phyloP scores from a whole-genome alignment of 805 yeast genomes.

The Barnettozyma populi region DNA sequence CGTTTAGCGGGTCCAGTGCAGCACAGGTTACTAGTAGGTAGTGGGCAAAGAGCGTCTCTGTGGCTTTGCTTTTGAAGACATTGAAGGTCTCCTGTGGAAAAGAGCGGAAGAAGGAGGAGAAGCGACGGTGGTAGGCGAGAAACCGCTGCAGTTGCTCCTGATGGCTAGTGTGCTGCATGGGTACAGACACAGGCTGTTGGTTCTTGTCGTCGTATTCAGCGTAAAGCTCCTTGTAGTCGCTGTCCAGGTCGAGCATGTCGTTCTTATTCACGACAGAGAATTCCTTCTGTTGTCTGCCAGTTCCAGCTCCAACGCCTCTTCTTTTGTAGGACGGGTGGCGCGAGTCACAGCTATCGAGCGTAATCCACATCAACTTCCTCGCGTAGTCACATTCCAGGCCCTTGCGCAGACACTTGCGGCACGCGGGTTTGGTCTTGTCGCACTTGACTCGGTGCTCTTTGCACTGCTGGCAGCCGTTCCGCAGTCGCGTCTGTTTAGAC shows the following conservation, averaged over 20 bases:
- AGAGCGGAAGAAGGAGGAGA: conserved; percentile 2
- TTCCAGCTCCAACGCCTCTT: not conserved
- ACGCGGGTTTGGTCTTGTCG: conserved; percentile 7
- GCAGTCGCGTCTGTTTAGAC: conserved; percentile 3
- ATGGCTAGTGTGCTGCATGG: not conserved
- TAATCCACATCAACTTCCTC: conserved; percentile 10
- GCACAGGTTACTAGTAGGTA: conserved; percentile 6
- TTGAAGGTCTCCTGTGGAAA: conserved; percentile 4
- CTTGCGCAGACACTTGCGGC: conserved; percentile 7
- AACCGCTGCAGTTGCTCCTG: not conserved
- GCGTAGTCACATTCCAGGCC: conserved; percentile 9
- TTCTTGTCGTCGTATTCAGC: not conserved
- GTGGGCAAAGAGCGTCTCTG: conserved; percentile 6
- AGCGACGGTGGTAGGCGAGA: not conserved
- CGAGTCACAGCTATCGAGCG: conserved; percentile 7
- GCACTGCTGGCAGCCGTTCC: conserved; percentile 12
- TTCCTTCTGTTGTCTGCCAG: not conserved
- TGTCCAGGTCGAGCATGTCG: not conserved
- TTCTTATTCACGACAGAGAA: not conserved
- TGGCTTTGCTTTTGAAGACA: conserved; percentile 6
- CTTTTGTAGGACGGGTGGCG: conserved; percentile 14
- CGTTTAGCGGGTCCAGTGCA: conserved; percentile 10
- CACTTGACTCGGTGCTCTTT: conserved; percentile 6
- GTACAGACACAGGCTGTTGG: not conserved
- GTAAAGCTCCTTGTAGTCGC: not conserved